These are phyloP conservation scores for Botrytis aclada DNA, from an alignment of 2,329 filamentous ascomycete species.

Conservation along the genomic window DNA sequence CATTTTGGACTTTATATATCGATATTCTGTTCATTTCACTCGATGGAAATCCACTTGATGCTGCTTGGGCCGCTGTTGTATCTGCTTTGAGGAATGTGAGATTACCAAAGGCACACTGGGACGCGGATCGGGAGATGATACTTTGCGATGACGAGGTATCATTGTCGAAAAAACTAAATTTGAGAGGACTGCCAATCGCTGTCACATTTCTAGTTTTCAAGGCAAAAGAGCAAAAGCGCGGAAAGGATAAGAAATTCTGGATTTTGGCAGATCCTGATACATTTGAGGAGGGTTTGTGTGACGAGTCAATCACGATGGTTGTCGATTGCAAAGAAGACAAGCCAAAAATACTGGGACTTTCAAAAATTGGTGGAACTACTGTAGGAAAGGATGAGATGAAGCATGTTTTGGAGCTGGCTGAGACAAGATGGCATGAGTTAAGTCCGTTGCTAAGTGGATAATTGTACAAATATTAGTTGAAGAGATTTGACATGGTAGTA, in stretches of 20 bases:
- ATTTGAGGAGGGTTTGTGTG: slow-evolving; percentile 81
- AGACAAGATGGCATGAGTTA: slow-evolving; percentile 60
- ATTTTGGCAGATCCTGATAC: slow-evolving; percentile 84
- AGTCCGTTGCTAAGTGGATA: slow-evolving; percentile 28
- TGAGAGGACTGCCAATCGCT: slow-evolving; percentile 69
- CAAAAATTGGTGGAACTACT: slow-evolving; percentile 77
- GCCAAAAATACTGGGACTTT: slow-evolving; percentile 65
- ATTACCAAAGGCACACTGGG: slow-evolving; percentile 78
- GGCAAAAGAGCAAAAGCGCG: slow-evolving; percentile 45
- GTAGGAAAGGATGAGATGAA: slow-evolving; percentile 63
- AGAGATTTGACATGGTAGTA: slow-evolving; percentile 3
- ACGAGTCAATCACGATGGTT: slow-evolving; percentile 78
- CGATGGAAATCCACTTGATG: slow-evolving; percentile 88
- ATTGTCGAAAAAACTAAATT: slow-evolving; percentile 52
- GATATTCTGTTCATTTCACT: slow-evolving; percentile 93
- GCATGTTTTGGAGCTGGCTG: slow-evolving; percentile 56
- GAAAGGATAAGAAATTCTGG: slow-evolving; percentile 63
- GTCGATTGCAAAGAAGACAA: slow-evolving; percentile 56
- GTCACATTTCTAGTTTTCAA: slow-evolving; percentile 78
- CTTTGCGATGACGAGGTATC: slow-evolving; percentile 65
- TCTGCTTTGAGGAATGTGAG: slow-evolving; percentile 76
- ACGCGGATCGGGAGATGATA: slow-evolving; percentile 74
- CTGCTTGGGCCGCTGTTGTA: slow-evolving; percentile 79
- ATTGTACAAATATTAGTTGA: slow-evolving; percentile 17
- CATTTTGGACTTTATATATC: slow-evolving; percentile 93